A percentile compares a stretch with the other conserved stretches of the same genome.
These are phyloP conservation scores for Tetragonia tetragonoides DNA, from an alignment of 148 eudicot genomes.

Conservation along the genomic window DNA sequence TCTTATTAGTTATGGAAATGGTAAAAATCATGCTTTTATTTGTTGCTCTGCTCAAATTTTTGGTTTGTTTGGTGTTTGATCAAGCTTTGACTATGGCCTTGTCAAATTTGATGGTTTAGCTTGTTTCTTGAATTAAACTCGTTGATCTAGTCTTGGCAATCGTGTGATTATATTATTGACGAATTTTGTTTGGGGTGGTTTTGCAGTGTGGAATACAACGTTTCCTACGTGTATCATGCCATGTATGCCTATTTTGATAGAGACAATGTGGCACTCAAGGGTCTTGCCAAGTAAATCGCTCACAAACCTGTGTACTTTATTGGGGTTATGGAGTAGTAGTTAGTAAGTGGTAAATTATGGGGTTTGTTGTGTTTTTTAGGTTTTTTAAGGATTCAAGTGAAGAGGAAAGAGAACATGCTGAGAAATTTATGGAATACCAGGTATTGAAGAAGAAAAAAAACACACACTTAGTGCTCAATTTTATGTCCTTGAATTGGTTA, in stretches of 20 bases:
- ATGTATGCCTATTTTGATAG: conserved; percentile 93
- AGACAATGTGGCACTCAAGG: conserved; percentile 94
- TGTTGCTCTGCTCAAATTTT: too few relatives aligned
- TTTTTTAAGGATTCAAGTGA: conserved; percentile 88
- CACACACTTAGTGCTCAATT: neutral
- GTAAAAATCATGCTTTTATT: neutral
- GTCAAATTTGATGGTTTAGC: neutral
- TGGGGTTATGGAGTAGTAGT: neutral
- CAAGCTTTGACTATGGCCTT: neutral
- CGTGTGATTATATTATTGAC: neutral
- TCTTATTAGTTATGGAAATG: neutral
- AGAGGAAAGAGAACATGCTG: conserved; percentile 94
- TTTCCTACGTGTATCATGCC: conserved; percentile 89
- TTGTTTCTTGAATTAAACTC: neutral
- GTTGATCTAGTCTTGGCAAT: neutral
- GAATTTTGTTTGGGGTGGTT: neutral
- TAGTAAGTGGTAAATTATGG: neutral
- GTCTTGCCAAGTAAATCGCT: conserved; percentile 66
- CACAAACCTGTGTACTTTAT: neutral
- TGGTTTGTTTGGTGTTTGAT: neutral
- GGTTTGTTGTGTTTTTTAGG: conserved; percentile 31
- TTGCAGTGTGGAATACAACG: conserved; percentile 93
- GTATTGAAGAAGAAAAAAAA: conserved; percentile 20
- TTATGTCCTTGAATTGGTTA: neutral
- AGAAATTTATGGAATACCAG: conserved; percentile 95